Evolutionary conservation across 2,329 filamentous ascomycete genomes (phyloP).

Genomic region (Apiospora rasikravindrae): DNA sequence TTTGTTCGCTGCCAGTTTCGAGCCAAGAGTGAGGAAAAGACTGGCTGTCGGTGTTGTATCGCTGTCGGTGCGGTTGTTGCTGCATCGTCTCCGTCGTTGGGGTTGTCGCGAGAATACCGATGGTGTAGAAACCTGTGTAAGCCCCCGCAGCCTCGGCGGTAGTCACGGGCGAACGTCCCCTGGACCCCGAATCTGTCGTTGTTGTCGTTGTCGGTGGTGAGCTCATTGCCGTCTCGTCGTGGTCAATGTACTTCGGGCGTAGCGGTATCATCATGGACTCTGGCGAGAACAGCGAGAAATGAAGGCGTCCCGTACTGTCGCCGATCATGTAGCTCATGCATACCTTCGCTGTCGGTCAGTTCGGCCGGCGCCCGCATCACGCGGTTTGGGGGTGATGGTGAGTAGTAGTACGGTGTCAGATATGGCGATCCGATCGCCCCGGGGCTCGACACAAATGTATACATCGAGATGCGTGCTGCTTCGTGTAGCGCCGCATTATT

Average conservation of each 20-base stretch:
- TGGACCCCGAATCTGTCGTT: neutral
- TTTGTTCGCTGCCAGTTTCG: neutral
- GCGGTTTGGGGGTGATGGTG: neutral
- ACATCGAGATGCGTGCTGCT: neutral
- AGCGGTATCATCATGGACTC: neutral
- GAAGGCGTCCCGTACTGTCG: neutral
- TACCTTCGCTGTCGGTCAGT: slow-evolving; percentile 1
- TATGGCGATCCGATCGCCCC: neutral
- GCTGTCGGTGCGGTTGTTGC: neutral
- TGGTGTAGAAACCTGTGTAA: neutral
- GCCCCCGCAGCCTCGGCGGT: neutral
- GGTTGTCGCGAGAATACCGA: neutral
- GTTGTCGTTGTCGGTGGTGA: neutral
- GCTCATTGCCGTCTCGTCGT: neutral
- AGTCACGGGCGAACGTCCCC: neutral
- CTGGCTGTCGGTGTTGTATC: neutral
- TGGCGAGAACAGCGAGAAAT: neutral
- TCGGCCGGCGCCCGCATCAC: neutral
- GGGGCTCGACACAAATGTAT: neutral
- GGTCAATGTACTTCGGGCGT: neutral
- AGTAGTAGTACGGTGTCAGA: neutral
- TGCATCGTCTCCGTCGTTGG: neutral
- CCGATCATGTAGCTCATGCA: slow-evolving; percentile 8
- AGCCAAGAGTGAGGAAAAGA: neutral
- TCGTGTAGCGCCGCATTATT: slow-evolving; percentile 55